These are phyloP conservation scores for Elsinoe batatas DNA, from an alignment of 2,329 filamentous ascomycete species.

Conservation along the genomic window DNA sequence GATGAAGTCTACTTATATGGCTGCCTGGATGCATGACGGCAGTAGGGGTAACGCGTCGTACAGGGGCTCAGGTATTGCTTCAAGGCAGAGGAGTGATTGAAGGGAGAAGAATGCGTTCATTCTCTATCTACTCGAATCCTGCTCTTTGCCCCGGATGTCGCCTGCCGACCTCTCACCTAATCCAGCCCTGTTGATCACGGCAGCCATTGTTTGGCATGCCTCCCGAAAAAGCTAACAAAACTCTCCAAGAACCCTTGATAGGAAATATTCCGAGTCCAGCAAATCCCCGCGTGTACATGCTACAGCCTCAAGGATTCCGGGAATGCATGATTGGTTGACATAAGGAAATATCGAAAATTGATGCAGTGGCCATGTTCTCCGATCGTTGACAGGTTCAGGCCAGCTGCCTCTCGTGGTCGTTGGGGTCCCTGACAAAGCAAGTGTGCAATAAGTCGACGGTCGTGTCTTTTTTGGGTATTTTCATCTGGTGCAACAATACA, in stretches of 20 bases:
- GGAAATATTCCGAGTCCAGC: neutral
- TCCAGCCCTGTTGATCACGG: neutral
- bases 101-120: conserved; percentile 3
- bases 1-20: no score
- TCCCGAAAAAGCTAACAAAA: neutral
- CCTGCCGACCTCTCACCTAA: neutral
- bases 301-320: neutral
- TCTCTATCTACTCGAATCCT: conserved; percentile 1
- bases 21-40: no score
- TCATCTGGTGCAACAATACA: conserved; percentile 4
- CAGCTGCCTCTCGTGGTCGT: neutral
- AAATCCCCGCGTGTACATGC: neutral
- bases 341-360: neutral
- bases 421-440: neutral
- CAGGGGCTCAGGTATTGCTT: no score
- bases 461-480: conserved; percentile 8
- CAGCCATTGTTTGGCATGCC: conserved; percentile 2
- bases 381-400: conserved; percentile 3
- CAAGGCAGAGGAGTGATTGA: neutral
- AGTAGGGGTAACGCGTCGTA: no score
- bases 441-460: neutral
- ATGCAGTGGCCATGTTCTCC: neutral
- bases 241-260: neutral
- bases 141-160: neutral
- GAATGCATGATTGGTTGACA: neutral